Evolutionary conservation across 2,329 filamentous ascomycete genomes (phyloP).

Genomic region (Pseudonectria foliicola): DNA sequence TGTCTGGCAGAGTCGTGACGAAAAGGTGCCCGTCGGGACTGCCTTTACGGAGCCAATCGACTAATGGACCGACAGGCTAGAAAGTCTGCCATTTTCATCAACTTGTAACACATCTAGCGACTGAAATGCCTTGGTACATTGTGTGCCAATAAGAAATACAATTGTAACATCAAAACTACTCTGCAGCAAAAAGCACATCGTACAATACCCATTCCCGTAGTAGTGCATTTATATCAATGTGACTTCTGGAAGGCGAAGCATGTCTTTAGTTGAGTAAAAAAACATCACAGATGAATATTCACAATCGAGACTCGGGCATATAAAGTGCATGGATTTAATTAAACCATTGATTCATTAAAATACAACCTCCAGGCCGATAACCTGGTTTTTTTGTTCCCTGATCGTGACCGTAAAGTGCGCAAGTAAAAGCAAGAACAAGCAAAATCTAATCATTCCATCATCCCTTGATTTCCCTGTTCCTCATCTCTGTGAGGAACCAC

Average conservation of each 20-base stretch:
- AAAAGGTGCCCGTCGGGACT: slow-evolving; percentile 45
- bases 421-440: slow-evolving; percentile 23
- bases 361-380: slow-evolving; percentile 31
- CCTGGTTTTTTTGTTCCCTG: slow-evolving; percentile 30
- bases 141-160: no score
- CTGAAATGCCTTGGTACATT: no score
- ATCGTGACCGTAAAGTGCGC: slow-evolving; percentile 33
- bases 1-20: slow-evolving; percentile 71
- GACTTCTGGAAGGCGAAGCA: no score
- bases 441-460: slow-evolving; percentile 32
- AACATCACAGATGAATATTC: no score
- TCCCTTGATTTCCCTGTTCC: slow-evolving; percentile 24
- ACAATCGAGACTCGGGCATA: no score
- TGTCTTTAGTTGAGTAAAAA: no score
- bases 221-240: no score
- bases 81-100: no score
- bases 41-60: slow-evolving; percentile 39
- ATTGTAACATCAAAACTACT: no score
- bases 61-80: slow-evolving; percentile 12
- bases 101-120: no score
- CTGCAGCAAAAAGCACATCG: no score
- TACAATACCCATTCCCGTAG: no score
- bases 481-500: slow-evolving; percentile 18
- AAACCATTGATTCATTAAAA: slow-evolving; percentile 32
- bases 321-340: slow-evolving; percentile 19